Evolutionary conservation across 768 basidiomycete species (phyloP), one percentile per base, ranked within the genome.

Genomic region (Naganishia vishniacii): DNA sequence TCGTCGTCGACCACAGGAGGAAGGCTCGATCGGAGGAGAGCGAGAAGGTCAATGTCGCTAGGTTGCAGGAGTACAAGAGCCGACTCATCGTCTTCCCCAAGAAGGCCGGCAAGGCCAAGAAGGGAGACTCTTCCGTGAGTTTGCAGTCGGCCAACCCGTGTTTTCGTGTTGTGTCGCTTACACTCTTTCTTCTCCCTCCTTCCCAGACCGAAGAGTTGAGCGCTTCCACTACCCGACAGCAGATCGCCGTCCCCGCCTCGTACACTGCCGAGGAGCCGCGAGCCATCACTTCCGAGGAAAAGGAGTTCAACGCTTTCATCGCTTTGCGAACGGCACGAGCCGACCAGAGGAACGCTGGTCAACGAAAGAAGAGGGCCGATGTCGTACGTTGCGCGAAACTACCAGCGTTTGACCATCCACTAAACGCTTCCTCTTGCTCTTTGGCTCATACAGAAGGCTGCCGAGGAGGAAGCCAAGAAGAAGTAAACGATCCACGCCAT

Each of bases 21-120:
- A 85, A 91, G 79, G 94, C 93, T 81, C 78, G 91, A 79, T 91
- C 88, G 77, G 93, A 92, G 81, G 93, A 98, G 84, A 91, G 91
- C 74, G 93, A 94, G 82, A 84, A 86, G 75, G 73, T 95, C 76
- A 99, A 99, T 79, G 88, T 97, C 53, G 90, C 91, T 80, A 84
- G 94, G 74, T 82, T 99, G 79, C 84, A 88, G 80, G 88, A 87
- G 41, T 98, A 98, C 87, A 91, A 91, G 83, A 80, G 82, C 64
- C 86, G 88, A 72, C 81, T 99, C 76, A 87, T 98, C 71, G 88
- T 99, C 80, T 97, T 95, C 88, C 93, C 95, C 77, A 86, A 89
- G 79, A 93, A 95, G 81, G 83, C 89, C 69, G 83, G 85, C 79
- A 97, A 97, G 82, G 86, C 89, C 75, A 97, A 95, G 85, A 87